phyloP scores from a whole-genome alignment of 768 basidiomycete species.

The Leccinum arenicola region DNA sequence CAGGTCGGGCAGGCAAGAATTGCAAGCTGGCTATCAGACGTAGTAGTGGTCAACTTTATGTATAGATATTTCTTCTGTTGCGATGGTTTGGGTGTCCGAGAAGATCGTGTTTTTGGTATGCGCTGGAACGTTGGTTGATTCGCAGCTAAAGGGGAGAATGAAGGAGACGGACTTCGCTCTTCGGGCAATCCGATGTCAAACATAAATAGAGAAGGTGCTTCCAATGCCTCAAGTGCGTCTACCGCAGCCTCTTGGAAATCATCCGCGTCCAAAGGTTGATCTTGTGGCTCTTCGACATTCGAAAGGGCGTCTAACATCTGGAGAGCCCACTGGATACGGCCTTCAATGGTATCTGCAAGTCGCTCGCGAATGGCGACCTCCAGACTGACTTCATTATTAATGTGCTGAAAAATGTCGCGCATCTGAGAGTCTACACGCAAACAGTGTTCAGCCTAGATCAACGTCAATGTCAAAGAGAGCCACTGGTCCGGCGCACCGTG shows the following conservation, averaged over 20 bases:
- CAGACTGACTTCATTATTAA: constrained; percentile 40
- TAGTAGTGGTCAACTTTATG: constrained; percentile 33
- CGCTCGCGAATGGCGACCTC: constrained; percentile 43
- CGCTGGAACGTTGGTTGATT: constrained; percentile 16
- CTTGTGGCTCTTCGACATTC: constrained; percentile 13
- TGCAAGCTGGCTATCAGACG: constrained; percentile 29
- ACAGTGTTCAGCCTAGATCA: neutral
- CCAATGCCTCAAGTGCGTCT: constrained; percentile 41
- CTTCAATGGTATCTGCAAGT: constrained; percentile 39
- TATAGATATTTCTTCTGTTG: constrained; percentile 39
- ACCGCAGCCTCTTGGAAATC: constrained; percentile 40
- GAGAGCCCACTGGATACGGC: constrained; percentile 46
- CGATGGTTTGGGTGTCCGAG: constrained; percentile 26
- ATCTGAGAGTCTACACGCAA: constrained; percentile 14
- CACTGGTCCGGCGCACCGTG: constrained; percentile 14
- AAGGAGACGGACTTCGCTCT: constrained; percentile 23
- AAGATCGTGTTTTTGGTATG: constrained; percentile 26
- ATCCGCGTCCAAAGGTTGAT: constrained; percentile 23
- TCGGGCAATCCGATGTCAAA: constrained; percentile 27
- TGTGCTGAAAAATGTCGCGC: constrained; percentile 12
- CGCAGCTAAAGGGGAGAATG: constrained; percentile 16
- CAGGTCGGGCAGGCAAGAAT: constrained; percentile 44
- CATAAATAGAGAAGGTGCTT: constrained; percentile 37
- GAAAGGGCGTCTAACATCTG: constrained; percentile 37
- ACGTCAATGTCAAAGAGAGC: neutral